Conservation (phyloP, 176 grass and related monocot genomes). For the Tillandsia fasciculata region DNA sequence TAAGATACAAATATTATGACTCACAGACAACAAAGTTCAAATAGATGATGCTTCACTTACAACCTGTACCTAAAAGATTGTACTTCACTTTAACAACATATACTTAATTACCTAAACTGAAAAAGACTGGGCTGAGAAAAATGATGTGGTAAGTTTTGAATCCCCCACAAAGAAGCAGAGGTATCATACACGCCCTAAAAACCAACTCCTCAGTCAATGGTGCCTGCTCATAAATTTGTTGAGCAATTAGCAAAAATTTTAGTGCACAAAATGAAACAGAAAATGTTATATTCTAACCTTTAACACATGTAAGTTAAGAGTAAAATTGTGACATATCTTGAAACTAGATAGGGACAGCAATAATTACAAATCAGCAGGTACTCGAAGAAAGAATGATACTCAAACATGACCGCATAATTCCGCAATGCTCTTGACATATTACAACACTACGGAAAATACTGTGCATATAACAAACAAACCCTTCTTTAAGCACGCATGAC, state of each 20-base stretch:
- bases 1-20: no score
- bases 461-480: no score
- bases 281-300: no score
- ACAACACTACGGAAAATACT: no score
- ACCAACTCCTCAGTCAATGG: slow-evolving; percentile 86
- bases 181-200: slow-evolving; percentile 96
- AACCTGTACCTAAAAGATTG: background rate
- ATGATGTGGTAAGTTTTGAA: slow-evolving; percentile 63
- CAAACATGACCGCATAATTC: no score
- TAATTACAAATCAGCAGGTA: no score
- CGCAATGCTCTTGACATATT: no score
- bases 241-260: background rate
- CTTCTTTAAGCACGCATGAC: no score
- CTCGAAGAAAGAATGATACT: no score
- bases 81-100: background rate
- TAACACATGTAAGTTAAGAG: no score
- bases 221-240: slow-evolving; percentile 50
- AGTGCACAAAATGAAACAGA: background rate
- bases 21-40: slow-evolving; percentile 2
- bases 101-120: slow-evolving; percentile 81
- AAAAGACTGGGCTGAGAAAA: slow-evolving; percentile 87
- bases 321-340: no score
- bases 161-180: slow-evolving; percentile 88
- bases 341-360: no score
- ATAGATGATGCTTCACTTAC: background rate